Evolutionary conservation across 2,329 filamentous ascomycete genomes (phyloP).

Genomic region (Penicillium sp.): DNA sequence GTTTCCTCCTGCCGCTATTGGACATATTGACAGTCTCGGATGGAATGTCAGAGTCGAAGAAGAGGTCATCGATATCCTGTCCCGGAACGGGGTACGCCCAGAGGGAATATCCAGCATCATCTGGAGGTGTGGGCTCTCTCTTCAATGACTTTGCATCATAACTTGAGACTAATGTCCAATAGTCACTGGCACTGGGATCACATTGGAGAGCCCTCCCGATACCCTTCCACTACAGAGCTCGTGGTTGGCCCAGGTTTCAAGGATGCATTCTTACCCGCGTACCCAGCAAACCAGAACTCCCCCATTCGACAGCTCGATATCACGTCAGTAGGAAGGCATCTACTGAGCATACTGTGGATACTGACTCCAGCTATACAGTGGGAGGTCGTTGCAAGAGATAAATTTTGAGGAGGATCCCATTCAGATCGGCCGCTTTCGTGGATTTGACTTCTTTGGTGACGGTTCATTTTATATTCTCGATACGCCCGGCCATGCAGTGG

Average conservation of each 20-base stretch:
- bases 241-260: constrained; percentile 52
- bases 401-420: constrained; percentile 2
- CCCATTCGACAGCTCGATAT: constrained; percentile 9
- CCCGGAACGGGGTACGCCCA: not conserved
- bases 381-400: constrained; percentile 5
- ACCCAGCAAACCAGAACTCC: constrained; percentile 28
- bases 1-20: constrained; percentile 27
- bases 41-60: constrained; percentile 1
- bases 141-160: too few relatives aligned
- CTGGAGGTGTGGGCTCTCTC: constrained; percentile 2
- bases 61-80: constrained; percentile 7
- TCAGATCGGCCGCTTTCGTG: constrained; percentile 24
- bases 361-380: constrained; percentile 21
- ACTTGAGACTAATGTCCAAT: not conserved
- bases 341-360: not conserved
- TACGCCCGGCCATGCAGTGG: constrained; percentile 25
- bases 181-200: constrained; percentile 40
- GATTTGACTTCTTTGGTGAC: constrained; percentile 30
- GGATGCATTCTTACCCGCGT: constrained; percentile 40
- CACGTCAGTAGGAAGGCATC: not conserved
- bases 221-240: constrained; percentile 42
- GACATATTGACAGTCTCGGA: not conserved
- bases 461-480: constrained; percentile 32
- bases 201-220: constrained; percentile 44
- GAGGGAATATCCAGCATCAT: constrained; percentile 5